Evolutionary conservation across 2,329 filamentous ascomycete species (phyloP), one percentile per base, ranked within the genome.

Genomic region (Thelonectria discophora): DNA sequence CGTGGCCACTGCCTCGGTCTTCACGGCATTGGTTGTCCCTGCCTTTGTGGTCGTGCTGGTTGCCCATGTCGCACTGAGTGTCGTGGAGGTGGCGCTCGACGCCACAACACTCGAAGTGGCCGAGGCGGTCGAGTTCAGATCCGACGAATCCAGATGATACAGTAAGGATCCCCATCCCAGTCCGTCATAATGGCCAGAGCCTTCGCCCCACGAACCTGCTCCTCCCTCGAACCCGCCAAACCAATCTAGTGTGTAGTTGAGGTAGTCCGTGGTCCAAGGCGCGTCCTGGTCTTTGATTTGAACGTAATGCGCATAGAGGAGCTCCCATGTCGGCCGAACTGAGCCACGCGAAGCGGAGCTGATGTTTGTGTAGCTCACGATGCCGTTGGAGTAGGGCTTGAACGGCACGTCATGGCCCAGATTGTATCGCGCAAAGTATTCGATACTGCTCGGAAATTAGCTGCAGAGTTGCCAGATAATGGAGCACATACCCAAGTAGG

Each of bases 361-460:
- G 20, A 64, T 64, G 1, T 17, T 39, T 1, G 37, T 47, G 37
- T 64, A 66, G 4, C 45, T 55, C 3, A 60, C 55, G 20, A 64
- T 47, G 17, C 60, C 63, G 13, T 68, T 68, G 17, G 60, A 60
- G 10, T 68, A 68, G 0, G 65, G 55, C 20, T 66, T 57, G 18
- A 68, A 68, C 0, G 65, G 66, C 0, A 68, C 65, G 9, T 68
- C 57, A 7, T 66, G 32, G 7, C 53, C 60, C 9, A 68, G 15
- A 18, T 68, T 68, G 13, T 68, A 68, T 12, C 58, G 43, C 0
- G 63, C 55, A 15, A 58, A 64, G 17, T 68, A 68, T 2, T 68
- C 65, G 0, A 65, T 65, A 12, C 66, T 67, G 13, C 21, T 2
- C 1, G 0, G 18, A 0, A 5, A 4, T 9, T 15, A 2, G 13